Percentiles rank a stretch among this genome's conserved stretches.
phyloP scores from a whole-genome alignment of 176 grass and related monocot species.

The Cocos nucifera region DNA sequence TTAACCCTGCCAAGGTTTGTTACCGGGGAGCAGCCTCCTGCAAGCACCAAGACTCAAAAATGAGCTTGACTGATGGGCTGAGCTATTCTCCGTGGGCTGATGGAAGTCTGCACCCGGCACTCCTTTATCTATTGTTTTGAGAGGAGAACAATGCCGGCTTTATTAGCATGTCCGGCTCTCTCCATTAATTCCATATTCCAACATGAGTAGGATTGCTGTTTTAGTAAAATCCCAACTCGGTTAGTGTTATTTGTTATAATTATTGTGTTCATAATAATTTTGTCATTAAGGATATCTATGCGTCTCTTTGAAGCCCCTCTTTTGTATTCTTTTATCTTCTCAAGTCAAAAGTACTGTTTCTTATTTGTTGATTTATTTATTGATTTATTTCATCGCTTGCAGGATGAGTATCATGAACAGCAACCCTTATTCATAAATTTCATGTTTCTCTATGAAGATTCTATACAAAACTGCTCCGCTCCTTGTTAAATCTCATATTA shows the following conservation, averaged over 20 bases:
- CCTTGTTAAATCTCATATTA: too few relatives aligned
- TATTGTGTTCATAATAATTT: neutral
- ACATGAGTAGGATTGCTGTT: constrained; percentile 27
- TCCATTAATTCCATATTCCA: constrained; percentile 2
- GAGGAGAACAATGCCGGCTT: constrained; percentile 18
- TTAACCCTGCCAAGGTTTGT: constrained; percentile 37
- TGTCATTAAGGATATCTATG: too few relatives aligned
- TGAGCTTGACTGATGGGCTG: constrained; percentile 13
- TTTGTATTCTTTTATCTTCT: too few relatives aligned
- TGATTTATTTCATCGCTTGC: too few relatives aligned
- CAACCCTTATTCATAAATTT: too few relatives aligned
- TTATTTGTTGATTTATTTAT: too few relatives aligned
- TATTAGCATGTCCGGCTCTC: constrained; percentile 22
- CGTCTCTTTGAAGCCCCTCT: too few relatives aligned
- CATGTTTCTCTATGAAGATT: too few relatives aligned
- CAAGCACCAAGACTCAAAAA: constrained; percentile 18
- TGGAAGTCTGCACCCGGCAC: neutral
- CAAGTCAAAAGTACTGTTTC: too few relatives aligned
- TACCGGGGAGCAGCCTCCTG: constrained; percentile 2
- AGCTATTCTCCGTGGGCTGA: neutral
- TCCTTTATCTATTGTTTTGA: constrained; percentile 13
- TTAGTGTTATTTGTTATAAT: constrained; percentile 5
- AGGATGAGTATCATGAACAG: too few relatives aligned
- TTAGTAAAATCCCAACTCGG: constrained; percentile 31
- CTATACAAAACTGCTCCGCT: too few relatives aligned